Evolutionary conservation across 2,329 filamentous ascomycete genomes (phyloP), one percentile per base, ranked within the genome.

Genomic region (Paradendryphiella salina): DNA sequence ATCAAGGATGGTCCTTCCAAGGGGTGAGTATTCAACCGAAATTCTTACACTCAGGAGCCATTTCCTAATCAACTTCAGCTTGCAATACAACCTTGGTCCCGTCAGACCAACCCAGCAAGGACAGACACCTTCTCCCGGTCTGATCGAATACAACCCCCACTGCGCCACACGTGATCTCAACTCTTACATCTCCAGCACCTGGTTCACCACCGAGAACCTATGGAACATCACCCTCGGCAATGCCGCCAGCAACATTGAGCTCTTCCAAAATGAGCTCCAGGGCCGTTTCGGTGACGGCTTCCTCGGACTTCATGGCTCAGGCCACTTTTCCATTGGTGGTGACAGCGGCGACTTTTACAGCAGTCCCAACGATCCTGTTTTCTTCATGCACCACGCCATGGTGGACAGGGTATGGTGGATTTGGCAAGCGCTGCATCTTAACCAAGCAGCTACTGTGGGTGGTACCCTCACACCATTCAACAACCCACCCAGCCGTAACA

Each of bases 151-250:
- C 23, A 67, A 72, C 23, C 66, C 66, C 3, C 64, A 71, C 11
- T 75, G 72, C 39, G 36, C 71, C 4, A 61, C 64, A 17, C 65
- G 72, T 8, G 68, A 73, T 38, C 51, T 75, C 26, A 68, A 71
- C 39, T 65, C 66, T 0, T 66, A 57, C 10, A 41, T 53, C 0
- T 48, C 50, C 1, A 26, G 35, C 4, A 52, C 46, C 2, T 59
- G 55, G 55, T 35, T 56, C 2, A 59, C 54, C 5, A 21, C 31
- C 1, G 49, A 69, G 2, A 76, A 82, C 33, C 34, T 64, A 2
- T 35, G 50, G 58, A 73, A 76, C 50, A 78, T 79, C 3, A 77
- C 79, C 11, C 61, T 82, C 32, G 83, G 83, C 51, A 76, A 79
- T 55, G 81, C 81, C 31, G 51, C 51, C 1, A 42, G 26, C 7